A percentile compares a stretch with the other conserved stretches of the same genome.
Conservation (phyloP, 768 basidiomycete genomes). For the Tylopilus intermedius region DNA sequence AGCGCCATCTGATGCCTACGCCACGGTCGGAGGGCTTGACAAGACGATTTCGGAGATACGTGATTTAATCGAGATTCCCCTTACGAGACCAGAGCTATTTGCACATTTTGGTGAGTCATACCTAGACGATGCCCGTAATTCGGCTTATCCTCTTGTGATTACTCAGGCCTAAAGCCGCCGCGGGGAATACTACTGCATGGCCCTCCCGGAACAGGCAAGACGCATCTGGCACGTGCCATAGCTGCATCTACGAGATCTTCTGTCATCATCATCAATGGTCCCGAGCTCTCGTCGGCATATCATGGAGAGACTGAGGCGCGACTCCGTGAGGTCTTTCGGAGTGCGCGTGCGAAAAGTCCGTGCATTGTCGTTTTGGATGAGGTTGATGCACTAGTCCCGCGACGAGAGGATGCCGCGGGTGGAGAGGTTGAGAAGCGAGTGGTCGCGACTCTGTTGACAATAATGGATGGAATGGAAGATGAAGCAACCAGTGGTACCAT, state of each 20-base stretch:
- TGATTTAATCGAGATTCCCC: conserved; percentile 80
- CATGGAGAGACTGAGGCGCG: conserved; percentile 96
- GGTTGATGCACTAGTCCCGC: conserved; percentile 90
- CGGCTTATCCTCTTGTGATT: conserved; percentile 4
- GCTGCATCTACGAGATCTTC: conserved; percentile 81
- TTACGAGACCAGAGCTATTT: conserved; percentile 79
- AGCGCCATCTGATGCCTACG: conserved; percentile 56
- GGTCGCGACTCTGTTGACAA: conserved; percentile 89
- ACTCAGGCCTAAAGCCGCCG: conserved; percentile 84
- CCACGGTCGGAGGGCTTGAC: conserved; percentile 80
- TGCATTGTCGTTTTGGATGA: conserved; percentile 96
- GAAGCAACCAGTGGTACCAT: conserved; percentile 32
- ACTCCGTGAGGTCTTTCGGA: conserved; percentile 82
- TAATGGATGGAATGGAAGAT: conserved; percentile 86
- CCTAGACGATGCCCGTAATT: conserved; percentile 12
- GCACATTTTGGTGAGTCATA: conserved; percentile 56
- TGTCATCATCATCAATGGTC: conserved; percentile 92
- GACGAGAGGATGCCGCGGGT: conserved; percentile 81
- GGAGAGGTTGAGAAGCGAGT: conserved; percentile 96
- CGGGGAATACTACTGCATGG: conserved; percentile 92
- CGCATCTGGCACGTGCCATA: conserved; percentile 91
- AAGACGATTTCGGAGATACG: conserved; percentile 84
- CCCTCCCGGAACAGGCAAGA: conserved; percentile 97
- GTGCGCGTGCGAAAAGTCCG: conserved; percentile 76
- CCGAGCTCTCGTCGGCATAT: conserved; percentile 90